A percentile compares a stretch with the other conserved stretches of the same genome.
Evolutionary conservation across 129 eudicot genomes (phyloP).

Genomic region (Logfia minima): DNA sequence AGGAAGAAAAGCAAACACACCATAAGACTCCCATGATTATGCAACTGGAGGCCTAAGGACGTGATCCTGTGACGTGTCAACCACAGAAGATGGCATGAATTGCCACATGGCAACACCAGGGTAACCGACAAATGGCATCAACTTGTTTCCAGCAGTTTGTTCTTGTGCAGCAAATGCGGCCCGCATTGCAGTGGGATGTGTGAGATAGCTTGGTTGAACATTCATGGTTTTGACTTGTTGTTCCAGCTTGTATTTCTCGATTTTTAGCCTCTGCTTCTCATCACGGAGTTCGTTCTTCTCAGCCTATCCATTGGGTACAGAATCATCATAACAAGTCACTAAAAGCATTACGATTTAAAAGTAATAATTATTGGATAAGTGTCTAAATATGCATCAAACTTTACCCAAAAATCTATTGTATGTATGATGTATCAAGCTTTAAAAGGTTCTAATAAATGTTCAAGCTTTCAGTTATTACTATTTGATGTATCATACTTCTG

Average conservation of each 20-base stretch:
- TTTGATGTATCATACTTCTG: no score
- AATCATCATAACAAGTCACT: not conserved
- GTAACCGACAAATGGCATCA: conserved; percentile 72
- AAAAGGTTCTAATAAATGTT: no score
- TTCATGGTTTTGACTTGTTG: conserved; percentile 56
- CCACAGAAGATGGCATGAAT: conserved; percentile 77
- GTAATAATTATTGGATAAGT: not conserved
- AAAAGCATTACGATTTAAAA: not conserved
- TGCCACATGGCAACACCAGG: conserved; percentile 91
- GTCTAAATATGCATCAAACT: no score
- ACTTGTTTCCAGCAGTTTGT: conserved; percentile 59
- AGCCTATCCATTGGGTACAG: conserved; percentile 32
- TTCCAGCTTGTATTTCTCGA: conserved; percentile 70
- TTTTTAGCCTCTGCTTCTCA: conserved; percentile 68
- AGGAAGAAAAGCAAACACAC: conserved; percentile 21
- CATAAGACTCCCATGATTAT: conserved; percentile 33
- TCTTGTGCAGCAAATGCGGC: conserved; percentile 59
- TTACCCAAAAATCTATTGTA: no score
- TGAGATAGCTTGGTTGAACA: conserved; percentile 50
- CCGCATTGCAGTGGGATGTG: conserved; percentile 58
- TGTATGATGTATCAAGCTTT: no score
- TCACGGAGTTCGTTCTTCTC: conserved; percentile 86
- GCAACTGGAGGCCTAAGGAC: conserved; percentile 90
- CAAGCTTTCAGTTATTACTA: no score
- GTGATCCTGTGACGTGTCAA: conserved; percentile 79